Evolutionary conservation across 768 basidiomycete genomes (phyloP), one percentile per base, ranked within the genome.

Genomic region (Amylocystis lapponica): DNA sequence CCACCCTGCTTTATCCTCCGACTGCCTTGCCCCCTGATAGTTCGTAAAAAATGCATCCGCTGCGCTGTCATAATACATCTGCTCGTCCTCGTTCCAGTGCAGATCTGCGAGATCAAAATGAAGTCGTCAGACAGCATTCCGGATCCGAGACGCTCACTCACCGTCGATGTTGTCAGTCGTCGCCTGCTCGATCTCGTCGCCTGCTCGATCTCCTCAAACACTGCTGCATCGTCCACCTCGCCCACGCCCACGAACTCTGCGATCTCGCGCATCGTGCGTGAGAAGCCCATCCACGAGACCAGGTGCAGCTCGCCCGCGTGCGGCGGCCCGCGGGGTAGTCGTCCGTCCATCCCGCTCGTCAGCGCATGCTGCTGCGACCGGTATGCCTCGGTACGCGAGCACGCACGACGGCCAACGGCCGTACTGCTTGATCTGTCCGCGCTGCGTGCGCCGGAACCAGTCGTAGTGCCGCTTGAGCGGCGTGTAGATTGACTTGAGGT

Each of bases 281-380:
- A 79, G 65, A 97, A 98, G 71, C 78, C 94, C 82, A 97, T 90
- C 94, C 94, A 98, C 23, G 86, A 85, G 50, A 93, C 87, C 45
- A 97, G 65, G 61, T 98, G 94, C 36, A 98, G 69, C 66, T 97
- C 94, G 37, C 95, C 94, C 2, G 81, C 74, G 56, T 93, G 90
- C 5, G 94, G 86, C 21, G 82, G 79, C 12, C 87, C 92, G 41
- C 94, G 76, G 10, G 94, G 94, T 62, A 94, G 96, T n/a, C n/a
- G n/a, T 63, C 97, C 94, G 60, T 98, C 94, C 81, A 98, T 83
- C 1, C 94, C 94, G 55, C 86, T 90, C 0, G 95, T 96, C 44
- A 98, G 67, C 29, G 97, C 86, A 63, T 95, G 92, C 21, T 74
- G 73, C 54, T 82, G 78, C 95, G 94, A 98, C 26, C 94, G 77